Base-by-base conservation (phyloP, 106 monocot species). In the Apostasia ramifera region DNA sequence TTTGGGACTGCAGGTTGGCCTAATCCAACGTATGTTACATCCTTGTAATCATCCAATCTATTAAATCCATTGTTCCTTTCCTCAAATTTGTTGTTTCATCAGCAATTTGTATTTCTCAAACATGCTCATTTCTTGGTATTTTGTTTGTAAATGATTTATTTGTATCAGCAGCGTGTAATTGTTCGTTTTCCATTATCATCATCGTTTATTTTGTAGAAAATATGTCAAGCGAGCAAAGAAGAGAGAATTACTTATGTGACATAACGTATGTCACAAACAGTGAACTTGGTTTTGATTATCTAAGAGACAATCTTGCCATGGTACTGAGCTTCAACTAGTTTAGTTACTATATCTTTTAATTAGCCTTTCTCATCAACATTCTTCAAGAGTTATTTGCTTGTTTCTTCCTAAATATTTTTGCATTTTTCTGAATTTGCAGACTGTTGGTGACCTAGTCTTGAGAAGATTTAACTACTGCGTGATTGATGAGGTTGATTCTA, bases 401-500 rank as follows among this genome's bases (percentile, higher is more conserved):
- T 37, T 48, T 55, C 72, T 13, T 44, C 26, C 46, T 70, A 73
- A 68, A 3, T 61, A 6, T 26, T 52, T 57, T 55, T 71, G 37
- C 44, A 39, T 60, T 47, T 44, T 8, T 76, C 78, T 46, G 37
- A 72, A 61, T 48, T 51, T 75, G 10, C 86, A 95, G 89, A 92
- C 77, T 68, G 81, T 89, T 72, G 92, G 92, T 65, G 92, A 97
- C 61, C 86, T 89, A 76, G 97, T 97, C 58, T 58, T 92, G 74
- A 78, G 97, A 44, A 73, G 74, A 58, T 97, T 92, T 66, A 92
- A 90, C 70, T 92, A 84, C 67, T 89, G 92, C 82, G 83, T 92
- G 57, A 97, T 92, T 73, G 97, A 97, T 87, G 92, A 97, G 68
- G 97, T 97, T 71, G 92, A 97, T 80, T 97, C 97, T n/a, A 97